Evolutionary conservation across 148 eudicot genomes (phyloP), one percentile per base, ranked within the genome.

Genomic region (Rheum nobile): DNA sequence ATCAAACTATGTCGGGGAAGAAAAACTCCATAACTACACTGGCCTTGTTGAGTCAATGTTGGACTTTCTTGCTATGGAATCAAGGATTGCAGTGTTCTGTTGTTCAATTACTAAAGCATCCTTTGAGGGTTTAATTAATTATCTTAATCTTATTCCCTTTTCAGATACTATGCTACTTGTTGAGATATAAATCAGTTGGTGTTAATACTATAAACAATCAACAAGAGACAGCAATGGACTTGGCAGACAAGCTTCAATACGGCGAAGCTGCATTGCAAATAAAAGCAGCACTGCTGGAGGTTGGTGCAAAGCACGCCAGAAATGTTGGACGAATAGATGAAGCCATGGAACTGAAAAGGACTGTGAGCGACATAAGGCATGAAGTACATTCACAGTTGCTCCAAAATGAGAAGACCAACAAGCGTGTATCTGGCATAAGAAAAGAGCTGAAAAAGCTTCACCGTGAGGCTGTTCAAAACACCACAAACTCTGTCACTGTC

Each of bases 281-380:
- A 9, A 77, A 68, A 71, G 93, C 88, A 77, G 83, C 83, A 71
- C 82, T 92, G 31, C 5, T 70, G 6, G 93, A 92, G 57, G 88
- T 85, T 39, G 97, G 97, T 67, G 97, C 86, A 50, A 92, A 83
- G 79, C 85, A 79, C 43, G 97, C 96, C 11, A 77, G 88, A 70
- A 74, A 86, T 63, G 81, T 92, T 19, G 95, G 89, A 72, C 82
- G 76, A 79, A 59, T 75, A 35, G 92, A 92, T 80, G 97, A 80
- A 73, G 78, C 86, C 43, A 81, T 81, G 85, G 96, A 90, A 77
- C 90, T 92, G 31, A 92, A 88, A 83, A 81, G 96, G 76, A 86
- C 96, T 0, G 97, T 92, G 24, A 92, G 97, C 57, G 97, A 92
- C 78, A 92, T 92, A 76, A 88, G 83, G 76, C 97, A 90, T 16